A percentile compares a stretch with the other conserved stretches of the same genome.
phyloP scores from a whole-genome alignment of 2,329 filamentous ascomycete species.

The Zymoseptoria ardabiliae region DNA sequence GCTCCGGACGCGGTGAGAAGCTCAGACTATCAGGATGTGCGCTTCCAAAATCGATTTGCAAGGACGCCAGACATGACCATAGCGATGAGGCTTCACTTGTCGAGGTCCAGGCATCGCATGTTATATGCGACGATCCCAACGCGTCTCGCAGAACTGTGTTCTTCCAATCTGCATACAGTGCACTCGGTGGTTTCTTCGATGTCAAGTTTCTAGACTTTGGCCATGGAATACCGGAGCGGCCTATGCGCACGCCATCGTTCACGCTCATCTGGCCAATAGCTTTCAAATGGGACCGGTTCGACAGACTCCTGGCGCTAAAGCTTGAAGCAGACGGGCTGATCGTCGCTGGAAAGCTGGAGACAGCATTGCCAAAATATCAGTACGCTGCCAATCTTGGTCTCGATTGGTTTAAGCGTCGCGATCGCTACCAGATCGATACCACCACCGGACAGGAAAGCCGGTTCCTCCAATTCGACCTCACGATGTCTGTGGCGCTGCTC shows the following conservation, averaged over 20 bases:
- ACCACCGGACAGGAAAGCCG: neutral
- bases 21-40: too few species aligned
- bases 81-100: too few species aligned
- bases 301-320: neutral
- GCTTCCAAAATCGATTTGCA: too few species aligned
- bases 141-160: neutral
- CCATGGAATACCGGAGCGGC: neutral
- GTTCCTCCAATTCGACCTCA: neutral
- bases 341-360: neutral
- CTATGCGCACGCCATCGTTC: neutral
- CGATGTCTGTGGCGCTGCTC: neutral
- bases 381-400: neutral
- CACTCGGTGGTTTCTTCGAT: neutral
- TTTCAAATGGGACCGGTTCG: neutral
- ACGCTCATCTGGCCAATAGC: neutral
- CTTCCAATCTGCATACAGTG: neutral
- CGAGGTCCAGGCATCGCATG: too few species aligned
- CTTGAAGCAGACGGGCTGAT: neutral
- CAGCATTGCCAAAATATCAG: neutral
- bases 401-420: too few species aligned
- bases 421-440: too few species aligned
- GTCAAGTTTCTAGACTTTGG: neutral
- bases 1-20: too few species aligned
- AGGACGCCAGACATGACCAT: too few species aligned
- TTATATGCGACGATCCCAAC: too few species aligned